Base-by-base conservation (phyloP, 768 basidiomycete species). In the Trametes gibbosa region DNA sequence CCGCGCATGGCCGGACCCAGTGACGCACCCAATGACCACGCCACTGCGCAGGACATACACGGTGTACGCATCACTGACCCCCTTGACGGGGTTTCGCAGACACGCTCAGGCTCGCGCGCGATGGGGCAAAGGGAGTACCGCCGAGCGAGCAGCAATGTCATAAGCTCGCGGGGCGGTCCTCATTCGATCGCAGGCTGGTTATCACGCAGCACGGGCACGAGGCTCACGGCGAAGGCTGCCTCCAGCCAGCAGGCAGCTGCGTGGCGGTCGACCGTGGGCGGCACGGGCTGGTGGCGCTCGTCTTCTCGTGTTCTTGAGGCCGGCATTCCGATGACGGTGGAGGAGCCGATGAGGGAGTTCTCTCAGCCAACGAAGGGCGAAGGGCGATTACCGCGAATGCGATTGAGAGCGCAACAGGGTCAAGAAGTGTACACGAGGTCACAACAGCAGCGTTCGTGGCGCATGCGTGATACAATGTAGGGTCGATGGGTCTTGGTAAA, bases 201-300 rank as follows among this genome's bases (percentile, higher is more conserved):
- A 61, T 61, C 59, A 61, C 59, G 59, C 59, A 61, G 53, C 59
- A 41, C 53, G 17, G 41, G 27, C 59, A 56, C 54, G 53, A 50
- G 59, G 53, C 54, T 40, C 50, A 42, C 53, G 35, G 41, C 35
- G 47, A 54, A 54, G 41, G 29, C 47, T 37, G 45, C 19, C 45
- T 59, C 53, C 50, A 24, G 43, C 59, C 49, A 24, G 53, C 42
- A 56, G 59, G 59, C 50, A 51, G 49, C 53, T 45, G 59, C 59
- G 43, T 61, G 59, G 53, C 41, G 14, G 37, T 23, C 32, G 27
- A 41, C 57, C 57, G 42, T 50, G 57, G 50, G 57, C 41, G 43
- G 25, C 51, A 48, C 39, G 46, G 19, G 32, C 39, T 17, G n/a
- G 19, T 55, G 25, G 25, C 39, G 55, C 55, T 47, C 47, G 37